Evolutionary conservation across 1,139 yeast genomes (phyloP).

Genomic region (Yamadazyma sp.): DNA sequence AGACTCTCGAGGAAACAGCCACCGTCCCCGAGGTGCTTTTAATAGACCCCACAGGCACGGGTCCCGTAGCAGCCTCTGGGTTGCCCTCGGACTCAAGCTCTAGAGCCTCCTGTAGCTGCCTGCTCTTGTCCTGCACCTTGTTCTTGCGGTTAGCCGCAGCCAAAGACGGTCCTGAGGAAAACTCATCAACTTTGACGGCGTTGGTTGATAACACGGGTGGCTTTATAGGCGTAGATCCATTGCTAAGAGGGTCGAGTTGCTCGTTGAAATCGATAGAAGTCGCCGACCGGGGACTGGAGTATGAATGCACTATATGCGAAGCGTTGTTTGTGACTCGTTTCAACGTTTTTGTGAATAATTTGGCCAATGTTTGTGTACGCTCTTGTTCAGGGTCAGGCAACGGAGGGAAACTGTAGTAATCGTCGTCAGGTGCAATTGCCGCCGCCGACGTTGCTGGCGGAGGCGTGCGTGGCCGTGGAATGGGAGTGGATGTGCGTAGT

Average conservation of each 20-base stretch:
- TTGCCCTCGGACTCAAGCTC: conserved; percentile 2
- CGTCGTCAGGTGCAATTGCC: conserved; percentile 16
- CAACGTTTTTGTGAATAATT: conserved; percentile 40
- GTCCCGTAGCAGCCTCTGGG: too few species aligned
- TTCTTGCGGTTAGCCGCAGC: background rate
- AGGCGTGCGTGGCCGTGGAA: background rate
- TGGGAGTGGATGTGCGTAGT: background rate
- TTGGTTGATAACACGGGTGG: conserved; percentile 6
- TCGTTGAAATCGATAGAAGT: conserved; percentile 8
- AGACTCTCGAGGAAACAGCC: background rate
- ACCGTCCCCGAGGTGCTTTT: too few species aligned
- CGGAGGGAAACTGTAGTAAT: conserved; percentile 46
- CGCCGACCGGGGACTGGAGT: conserved; percentile 18
- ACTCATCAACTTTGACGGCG: background rate
- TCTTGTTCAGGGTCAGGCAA: conserved; percentile 46
- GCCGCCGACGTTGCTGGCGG: background rate
- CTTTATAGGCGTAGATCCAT: conserved; percentile 10
- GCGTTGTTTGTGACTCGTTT: conserved; percentile 49
- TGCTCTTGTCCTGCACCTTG: conserved; percentile 7
- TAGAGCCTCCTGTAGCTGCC: conserved; percentile 12
- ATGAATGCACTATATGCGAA: conserved; percentile 36
- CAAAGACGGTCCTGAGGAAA: background rate
- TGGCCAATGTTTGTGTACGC: conserved; percentile 28
- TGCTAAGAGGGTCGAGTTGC: conserved; percentile 8
- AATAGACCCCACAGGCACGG: too few species aligned